phyloP scores from a whole-genome alignment of 2,329 filamentous ascomycete species.

The Seiridium cupressi region DNA sequence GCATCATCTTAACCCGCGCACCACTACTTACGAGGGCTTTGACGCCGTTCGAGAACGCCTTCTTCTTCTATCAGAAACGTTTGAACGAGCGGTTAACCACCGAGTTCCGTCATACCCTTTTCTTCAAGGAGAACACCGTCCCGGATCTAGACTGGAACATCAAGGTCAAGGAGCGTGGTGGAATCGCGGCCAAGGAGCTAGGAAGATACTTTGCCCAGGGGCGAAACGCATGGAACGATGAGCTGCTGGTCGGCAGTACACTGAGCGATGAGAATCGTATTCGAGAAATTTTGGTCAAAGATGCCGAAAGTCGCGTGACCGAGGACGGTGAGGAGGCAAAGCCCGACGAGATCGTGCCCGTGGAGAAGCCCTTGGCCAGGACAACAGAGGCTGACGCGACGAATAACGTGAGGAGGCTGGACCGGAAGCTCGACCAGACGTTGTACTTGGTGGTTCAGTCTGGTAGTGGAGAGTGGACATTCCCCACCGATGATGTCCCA shows the following conservation, averaged over 20 bases:
- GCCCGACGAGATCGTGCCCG: constrained; percentile 58
- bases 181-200: constrained; percentile 78
- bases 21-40: constrained; percentile 83
- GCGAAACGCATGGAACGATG: constrained; percentile 83
- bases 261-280: constrained; percentile 64
- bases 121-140: constrained; percentile 89
- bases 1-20: constrained; percentile 82
- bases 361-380: constrained; percentile 69
- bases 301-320: constrained; percentile 65
- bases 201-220: constrained; percentile 75
- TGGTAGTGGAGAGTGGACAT: constrained; percentile 72
- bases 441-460: constrained; percentile 84
- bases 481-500: constrained; percentile 70
- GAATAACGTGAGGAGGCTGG: constrained; percentile 74
- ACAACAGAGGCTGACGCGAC: constrained; percentile 75
- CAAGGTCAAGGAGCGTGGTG: constrained; percentile 71
- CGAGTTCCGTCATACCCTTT: constrained; percentile 88
- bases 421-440: constrained; percentile 76
- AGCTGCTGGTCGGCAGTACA: constrained; percentile 72
- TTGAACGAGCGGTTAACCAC: constrained; percentile 88
- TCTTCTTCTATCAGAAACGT: constrained; percentile 95
- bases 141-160: constrained; percentile 86
- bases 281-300: constrained; percentile 68
- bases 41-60: constrained; percentile 86
- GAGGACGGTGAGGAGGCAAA: constrained; percentile 60